These are phyloP conservation scores for Xylariaceae sp. DNA, from an alignment of 2,329 filamentous ascomycete species.

Conservation along the genomic window DNA sequence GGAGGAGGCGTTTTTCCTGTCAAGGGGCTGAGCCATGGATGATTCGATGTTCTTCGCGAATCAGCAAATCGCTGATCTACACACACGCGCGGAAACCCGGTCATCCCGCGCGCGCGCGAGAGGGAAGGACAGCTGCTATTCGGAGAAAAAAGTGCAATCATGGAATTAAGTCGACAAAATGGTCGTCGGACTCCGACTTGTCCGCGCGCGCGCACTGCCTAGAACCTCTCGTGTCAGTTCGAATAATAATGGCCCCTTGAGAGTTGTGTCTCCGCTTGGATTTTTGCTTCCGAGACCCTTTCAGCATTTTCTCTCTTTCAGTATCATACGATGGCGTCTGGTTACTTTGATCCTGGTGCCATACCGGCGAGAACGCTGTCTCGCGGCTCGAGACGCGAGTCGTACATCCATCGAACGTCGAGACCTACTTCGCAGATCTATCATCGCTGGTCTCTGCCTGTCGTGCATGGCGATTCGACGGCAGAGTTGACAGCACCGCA, in stretches of 20 bases:
- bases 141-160: too few relatives aligned
- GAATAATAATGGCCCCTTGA: too few relatives aligned
- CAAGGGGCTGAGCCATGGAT: background rate
- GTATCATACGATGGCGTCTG: background rate
- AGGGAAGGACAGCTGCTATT: too few relatives aligned
- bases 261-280: too few relatives aligned
- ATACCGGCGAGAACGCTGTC: background rate
- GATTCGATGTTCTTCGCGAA: background rate
- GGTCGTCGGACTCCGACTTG: too few relatives aligned
- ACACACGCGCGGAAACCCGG: background rate
- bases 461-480: background rate
- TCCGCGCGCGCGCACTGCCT: too few relatives aligned
- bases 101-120: background rate
- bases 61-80: background rate
- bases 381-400: background rate
- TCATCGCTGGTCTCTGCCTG: background rate
- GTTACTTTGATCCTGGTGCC: background rate
- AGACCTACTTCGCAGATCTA: background rate
- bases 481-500: background rate
- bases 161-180: too few relatives aligned
- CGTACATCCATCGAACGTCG: background rate
- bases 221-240: too few relatives aligned
- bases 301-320: background rate
- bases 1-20: background rate
- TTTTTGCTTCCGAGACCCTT: background rate